Conservation (phyloP, 306 rosid species). For the Crataegus laevigata region DNA sequence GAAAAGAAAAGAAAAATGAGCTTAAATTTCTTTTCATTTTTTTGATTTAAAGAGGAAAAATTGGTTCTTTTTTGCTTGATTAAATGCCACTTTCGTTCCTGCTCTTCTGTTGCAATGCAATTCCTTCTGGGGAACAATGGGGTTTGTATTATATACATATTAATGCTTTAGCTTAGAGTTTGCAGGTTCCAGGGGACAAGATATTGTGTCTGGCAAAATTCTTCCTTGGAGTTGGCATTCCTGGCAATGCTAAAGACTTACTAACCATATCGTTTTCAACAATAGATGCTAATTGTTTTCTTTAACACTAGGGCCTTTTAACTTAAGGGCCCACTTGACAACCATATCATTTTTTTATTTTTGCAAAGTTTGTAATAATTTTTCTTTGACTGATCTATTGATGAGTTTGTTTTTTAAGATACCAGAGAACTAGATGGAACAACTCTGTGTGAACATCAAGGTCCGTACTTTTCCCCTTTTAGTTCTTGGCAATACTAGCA, state of each 20-base stretch:
- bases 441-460: conserved; percentile 65
- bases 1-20: no score
- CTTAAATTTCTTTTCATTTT: no score
- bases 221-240: conserved; percentile 87
- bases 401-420: no score
- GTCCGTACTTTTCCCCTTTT: conserved; percentile 22
- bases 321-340: no score
- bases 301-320: not conserved
- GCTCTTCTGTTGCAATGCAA: not conserved
- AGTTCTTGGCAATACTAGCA: no score
- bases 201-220: conserved; percentile 86
- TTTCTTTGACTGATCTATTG: no score
- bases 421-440: conserved; percentile 48
- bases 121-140: not conserved
- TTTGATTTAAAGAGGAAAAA: no score
- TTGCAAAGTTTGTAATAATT: no score
- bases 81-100: not conserved
- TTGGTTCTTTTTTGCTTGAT: no score
- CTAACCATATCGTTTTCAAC: no score
- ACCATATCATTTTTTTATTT: no score
- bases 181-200: conserved; percentile 72
- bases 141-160: not conserved
- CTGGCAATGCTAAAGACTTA: conserved; percentile 83
- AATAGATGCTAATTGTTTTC: conserved; percentile 31
- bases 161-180: conserved; percentile 32